Conservation (phyloP, 2,329 filamentous ascomycete species). For the Rhytidhysteron rufulum region DNA sequence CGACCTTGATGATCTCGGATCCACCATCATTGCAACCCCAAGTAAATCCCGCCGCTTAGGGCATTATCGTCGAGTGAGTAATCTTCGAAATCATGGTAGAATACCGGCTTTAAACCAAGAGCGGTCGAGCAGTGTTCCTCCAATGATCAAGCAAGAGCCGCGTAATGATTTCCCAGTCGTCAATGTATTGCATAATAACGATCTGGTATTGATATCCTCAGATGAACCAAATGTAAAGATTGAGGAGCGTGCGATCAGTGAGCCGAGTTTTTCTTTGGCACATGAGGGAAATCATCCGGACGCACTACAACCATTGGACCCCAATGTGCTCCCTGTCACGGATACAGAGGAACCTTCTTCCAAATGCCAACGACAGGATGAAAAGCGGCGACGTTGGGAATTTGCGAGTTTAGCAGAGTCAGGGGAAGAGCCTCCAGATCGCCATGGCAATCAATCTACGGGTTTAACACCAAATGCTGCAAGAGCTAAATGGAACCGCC, state of each 20-base stretch:
- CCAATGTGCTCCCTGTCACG: slow-evolving; percentile 13
- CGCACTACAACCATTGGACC: slow-evolving; percentile 21
- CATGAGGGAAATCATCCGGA: neutral
- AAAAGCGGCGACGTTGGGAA: slow-evolving; percentile 7
- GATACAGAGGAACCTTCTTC: slow-evolving; percentile 6
- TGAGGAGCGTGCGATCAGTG: slow-evolving; percentile 8
- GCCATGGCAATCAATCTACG: slow-evolving; percentile 7
- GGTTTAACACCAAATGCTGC: slow-evolving; percentile 18
- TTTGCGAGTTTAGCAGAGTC: slow-evolving; percentile 23
- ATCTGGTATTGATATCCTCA: neutral
- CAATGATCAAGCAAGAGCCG: slow-evolving; percentile 15
- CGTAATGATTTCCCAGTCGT: slow-evolving; percentile 3
- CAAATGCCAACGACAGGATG: slow-evolving; percentile 17
- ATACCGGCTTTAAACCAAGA: slow-evolving; percentile 16
- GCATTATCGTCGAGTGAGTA: slow-evolving; percentile 10
- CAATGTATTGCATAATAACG: neutral
- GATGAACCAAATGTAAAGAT: slow-evolving; percentile 1
- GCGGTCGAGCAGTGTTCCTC: slow-evolving; percentile 24
- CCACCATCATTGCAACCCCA: slow-evolving; percentile 29
- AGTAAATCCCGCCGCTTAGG: slow-evolving; percentile 11
- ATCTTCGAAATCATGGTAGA: slow-evolving; percentile 9
- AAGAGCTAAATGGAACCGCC: slow-evolving; percentile 23
- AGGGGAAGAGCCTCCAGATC: slow-evolving; percentile 18
- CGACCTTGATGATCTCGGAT: slow-evolving; percentile 40
- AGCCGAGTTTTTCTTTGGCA: neutral